Conservation (phyloP, 352 stramenopile genomes). For the Aphanomyces euteiches region DNA sequence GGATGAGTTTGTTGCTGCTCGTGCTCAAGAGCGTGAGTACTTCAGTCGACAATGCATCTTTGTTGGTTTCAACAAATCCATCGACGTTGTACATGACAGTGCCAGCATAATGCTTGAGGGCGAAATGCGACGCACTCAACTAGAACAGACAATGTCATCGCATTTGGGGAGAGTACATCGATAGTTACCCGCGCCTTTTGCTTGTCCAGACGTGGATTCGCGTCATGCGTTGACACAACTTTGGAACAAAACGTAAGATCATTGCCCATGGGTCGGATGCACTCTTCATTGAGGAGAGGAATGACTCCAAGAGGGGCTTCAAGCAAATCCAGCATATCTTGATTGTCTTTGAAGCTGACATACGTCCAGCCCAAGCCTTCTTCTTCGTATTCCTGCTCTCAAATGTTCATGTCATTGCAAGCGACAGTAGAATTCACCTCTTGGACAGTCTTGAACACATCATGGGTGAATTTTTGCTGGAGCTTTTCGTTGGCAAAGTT, state of each 20-base stretch:
- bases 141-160: not conserved
- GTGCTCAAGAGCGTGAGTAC: slow-evolving; percentile 61
- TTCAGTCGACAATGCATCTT: slow-evolving; percentile 78
- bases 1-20: slow-evolving; percentile 71
- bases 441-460: slow-evolving; percentile 85
- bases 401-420: not conserved
- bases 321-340: slow-evolving; percentile 86
- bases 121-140: slow-evolving; percentile 69
- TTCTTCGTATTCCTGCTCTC: slow-evolving; percentile 51
- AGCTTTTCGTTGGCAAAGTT: slow-evolving; percentile 95
- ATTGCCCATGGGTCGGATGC: slow-evolving; percentile 81
- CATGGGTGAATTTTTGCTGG: slow-evolving; percentile 87
- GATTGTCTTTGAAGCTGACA: slow-evolving; percentile 85
- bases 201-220: slow-evolving; percentile 73
- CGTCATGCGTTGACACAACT: slow-evolving; percentile 77
- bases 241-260: slow-evolving; percentile 86
- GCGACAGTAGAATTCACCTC: slow-evolving; percentile 33
- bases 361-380: slow-evolving; percentile 77
- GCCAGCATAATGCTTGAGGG: slow-evolving; percentile 80
- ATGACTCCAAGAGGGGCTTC: slow-evolving; percentile 89
- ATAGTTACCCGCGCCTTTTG: slow-evolving; percentile 37
- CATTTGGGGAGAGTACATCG: not conserved
- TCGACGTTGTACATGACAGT: slow-evolving; percentile 74
- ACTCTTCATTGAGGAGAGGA: slow-evolving; percentile 89
- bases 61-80: slow-evolving; percentile 87